Evolutionary conservation across 2,329 filamentous ascomycete species (phyloP).

Genomic region (Pseudogymnoascus sp.): DNA sequence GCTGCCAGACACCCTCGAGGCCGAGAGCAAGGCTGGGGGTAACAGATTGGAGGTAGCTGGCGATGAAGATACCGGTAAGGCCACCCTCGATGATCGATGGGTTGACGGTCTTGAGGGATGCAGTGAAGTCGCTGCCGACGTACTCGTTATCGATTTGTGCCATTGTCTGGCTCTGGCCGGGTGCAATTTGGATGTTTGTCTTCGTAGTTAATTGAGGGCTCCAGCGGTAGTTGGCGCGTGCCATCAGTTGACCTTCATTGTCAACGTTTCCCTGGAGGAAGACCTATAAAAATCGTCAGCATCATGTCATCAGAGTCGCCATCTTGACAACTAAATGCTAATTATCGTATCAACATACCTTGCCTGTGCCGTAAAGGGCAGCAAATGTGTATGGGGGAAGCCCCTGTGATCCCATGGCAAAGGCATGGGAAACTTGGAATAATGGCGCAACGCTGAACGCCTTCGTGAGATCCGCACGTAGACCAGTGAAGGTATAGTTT

Average conservation of each 20-base stretch:
- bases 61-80: constrained; percentile 89
- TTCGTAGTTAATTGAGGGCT: constrained; percentile 73
- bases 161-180: constrained; percentile 73
- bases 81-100: constrained; percentile 90
- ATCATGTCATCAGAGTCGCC: background rate
- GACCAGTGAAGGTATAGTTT: constrained; percentile 93
- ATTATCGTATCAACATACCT: constrained; percentile 49
- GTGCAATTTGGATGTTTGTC: constrained; percentile 76
- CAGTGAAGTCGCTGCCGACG: constrained; percentile 84
- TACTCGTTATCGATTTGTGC: constrained; percentile 94
- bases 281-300: constrained; percentile 47
- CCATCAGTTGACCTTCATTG: constrained; percentile 80
- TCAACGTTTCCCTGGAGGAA: constrained; percentile 95
- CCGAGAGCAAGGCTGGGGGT: constrained; percentile 82
- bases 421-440: constrained; percentile 96
- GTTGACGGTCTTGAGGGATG: constrained; percentile 88
- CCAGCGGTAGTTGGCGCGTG: constrained; percentile 92
- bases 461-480: constrained; percentile 95
- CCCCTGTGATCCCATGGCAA: constrained; percentile 83
- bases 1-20: constrained; percentile 90
- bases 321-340: background rate
- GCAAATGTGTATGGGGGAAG: constrained; percentile 93
- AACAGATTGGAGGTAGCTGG: constrained; percentile 88
- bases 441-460: constrained; percentile 87
- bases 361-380: constrained; percentile 85